Base-by-base conservation (phyloP, 1,284 basidiomycete species). In the Microbotryum saponariae region DNA sequence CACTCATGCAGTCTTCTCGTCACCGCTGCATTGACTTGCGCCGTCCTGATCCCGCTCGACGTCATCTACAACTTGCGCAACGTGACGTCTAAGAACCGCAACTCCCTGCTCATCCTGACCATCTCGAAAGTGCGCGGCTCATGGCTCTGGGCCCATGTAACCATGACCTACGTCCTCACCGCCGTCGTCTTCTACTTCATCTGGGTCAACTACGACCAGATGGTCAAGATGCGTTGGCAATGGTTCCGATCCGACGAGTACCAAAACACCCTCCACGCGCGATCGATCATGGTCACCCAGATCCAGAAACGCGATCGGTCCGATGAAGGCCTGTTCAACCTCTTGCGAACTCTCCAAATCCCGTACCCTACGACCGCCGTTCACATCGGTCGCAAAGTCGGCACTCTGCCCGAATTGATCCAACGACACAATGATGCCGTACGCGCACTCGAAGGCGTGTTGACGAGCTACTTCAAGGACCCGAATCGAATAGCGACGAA, bases 351-450 rank as follows among this genome's bases (percentile, higher is more conserved):
- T 5, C 65, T 70, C 57, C 63, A 64, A 29, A 83, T 89, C 48
- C 87, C 87, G 2, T 91, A 91, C 74, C 88, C 88, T 0, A 87
- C 88, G 0, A 89, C 87, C 2, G 85, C 86, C 46, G 87, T 91
- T 4, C 87, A 90, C 75, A 86, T 91, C 60, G 86, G 87, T 45
- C 81, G 86, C 49, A 80, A 80, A 59, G 87, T 90, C 25, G 88
- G 87, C 29, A 77, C 81, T 37, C 80, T 91, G 2, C 86, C 89
- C 0, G 82, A 87, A 61, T 77, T 90, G 56, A 86, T 91, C 68
- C 84, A 91, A 55, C 85, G 85, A 67, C 66, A 61, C 91, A 92
- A 93, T 76, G 77, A 87, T 55, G 85, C 88, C 16, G 91, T 97
- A 18, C 80, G 85, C 53, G 85, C 91, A 64, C 82, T 96, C 48